These are phyloP conservation scores for Mucor mucedo DNA, from an alignment of 371 early-diverging fungal genomes.

Conservation along the genomic window DNA sequence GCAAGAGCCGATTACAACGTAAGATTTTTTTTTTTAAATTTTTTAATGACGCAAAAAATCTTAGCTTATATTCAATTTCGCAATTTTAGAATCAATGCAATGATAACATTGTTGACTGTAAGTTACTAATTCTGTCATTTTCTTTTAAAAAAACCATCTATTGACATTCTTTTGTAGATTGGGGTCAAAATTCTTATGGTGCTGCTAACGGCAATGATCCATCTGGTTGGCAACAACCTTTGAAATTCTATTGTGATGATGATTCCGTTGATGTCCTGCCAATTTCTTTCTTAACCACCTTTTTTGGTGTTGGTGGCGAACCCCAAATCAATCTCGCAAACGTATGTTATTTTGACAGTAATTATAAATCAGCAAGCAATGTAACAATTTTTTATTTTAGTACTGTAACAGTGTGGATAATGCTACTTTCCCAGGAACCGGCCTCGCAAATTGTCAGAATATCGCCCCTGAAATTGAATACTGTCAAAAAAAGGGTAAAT, in stretches of 20 bases:
- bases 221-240: constrained; percentile 51
- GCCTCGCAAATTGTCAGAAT: constrained; percentile 56
- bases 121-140: constrained; percentile 1
- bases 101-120: constrained; percentile 51
- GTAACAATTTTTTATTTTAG: constrained; percentile 10
- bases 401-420: constrained; percentile 50
- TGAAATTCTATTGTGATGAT: constrained; percentile 68
- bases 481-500: constrained; percentile 62
- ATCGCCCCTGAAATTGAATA: constrained; percentile 56
- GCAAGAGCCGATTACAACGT: constrained; percentile 22
- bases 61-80: background rate
- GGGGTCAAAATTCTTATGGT: constrained; percentile 61
- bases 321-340: constrained; percentile 70
- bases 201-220: constrained; percentile 41
- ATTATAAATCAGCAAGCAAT: background rate
- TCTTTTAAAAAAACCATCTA: background rate
- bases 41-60: background rate
- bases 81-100: constrained; percentile 43
- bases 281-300: constrained; percentile 70
- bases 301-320: constrained; percentile 51
- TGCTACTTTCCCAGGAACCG: constrained; percentile 54
- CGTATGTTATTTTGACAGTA: constrained; percentile 23
- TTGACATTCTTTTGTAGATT: constrained; percentile 32
- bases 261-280: constrained; percentile 64
- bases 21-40: constrained; percentile 9